phyloP scores from a whole-genome alignment of 208 protist species.

The Leishmania lainsoni region DNA sequence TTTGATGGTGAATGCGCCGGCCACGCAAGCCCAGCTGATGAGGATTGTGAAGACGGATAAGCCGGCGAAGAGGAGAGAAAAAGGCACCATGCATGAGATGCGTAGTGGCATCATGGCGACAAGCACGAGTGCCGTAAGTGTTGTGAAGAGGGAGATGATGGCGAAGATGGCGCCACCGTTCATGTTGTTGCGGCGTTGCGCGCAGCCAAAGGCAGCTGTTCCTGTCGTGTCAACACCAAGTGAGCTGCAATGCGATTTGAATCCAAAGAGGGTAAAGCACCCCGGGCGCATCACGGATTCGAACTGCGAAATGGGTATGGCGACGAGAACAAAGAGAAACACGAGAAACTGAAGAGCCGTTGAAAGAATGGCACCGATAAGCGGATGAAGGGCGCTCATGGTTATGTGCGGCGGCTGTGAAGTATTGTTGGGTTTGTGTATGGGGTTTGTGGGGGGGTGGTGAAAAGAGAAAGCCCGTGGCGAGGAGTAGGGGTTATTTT shows the following conservation, averaged over 20 bases:
- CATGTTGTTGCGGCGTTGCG: constrained; percentile 24
- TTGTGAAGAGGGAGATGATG: constrained; percentile 33
- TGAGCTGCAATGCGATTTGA: neutral
- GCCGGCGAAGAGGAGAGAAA: constrained; percentile 14
- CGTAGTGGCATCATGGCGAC: constrained; percentile 18
- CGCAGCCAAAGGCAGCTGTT: constrained; percentile 17
- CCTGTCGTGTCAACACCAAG: neutral
- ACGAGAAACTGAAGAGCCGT: neutral
- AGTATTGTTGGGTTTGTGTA: neutral
- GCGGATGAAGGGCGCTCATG: neutral
- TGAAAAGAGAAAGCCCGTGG: neutral
- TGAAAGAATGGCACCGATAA: neutral
- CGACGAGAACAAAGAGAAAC: neutral
- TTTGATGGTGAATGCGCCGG: neutral
- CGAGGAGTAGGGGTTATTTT: neutral
- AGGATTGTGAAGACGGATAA: constrained; percentile 9
- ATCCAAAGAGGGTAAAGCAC: neutral
- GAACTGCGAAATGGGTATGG: neutral
- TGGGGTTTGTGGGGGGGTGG: neutral
- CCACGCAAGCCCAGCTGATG: constrained; percentile 19
- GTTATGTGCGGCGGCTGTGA: neutral
- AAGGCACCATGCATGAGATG: neutral
- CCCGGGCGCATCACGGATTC: neutral
- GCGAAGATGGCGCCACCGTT: constrained; percentile 21
- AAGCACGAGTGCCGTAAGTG: constrained; percentile 22